These are phyloP conservation scores for Colletotrichum lini DNA, from an alignment of 2,329 filamentous ascomycete genomes.

Conservation along the genomic window DNA sequence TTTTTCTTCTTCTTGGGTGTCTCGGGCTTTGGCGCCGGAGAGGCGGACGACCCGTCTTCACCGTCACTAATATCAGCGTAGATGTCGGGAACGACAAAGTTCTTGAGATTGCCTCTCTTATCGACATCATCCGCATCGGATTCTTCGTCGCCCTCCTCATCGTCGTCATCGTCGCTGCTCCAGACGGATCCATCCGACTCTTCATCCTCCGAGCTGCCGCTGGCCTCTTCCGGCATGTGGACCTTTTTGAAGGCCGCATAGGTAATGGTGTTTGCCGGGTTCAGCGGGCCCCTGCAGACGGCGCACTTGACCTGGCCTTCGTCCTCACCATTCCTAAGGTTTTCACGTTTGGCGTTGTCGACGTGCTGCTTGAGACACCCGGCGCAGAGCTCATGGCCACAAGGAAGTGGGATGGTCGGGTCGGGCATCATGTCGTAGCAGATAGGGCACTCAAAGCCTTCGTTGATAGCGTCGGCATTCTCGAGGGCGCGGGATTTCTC, in stretches of 20 bases:
- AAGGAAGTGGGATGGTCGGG: conserved; percentile 84
- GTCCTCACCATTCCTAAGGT: conserved; percentile 73
- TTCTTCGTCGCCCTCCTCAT: conserved; percentile 50
- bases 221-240: conserved; percentile 71
- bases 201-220: conserved; percentile 47
- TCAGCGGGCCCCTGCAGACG: conserved; percentile 78
- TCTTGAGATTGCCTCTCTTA: conserved; percentile 60
- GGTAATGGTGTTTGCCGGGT: conserved; percentile 80
- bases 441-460: conserved; percentile 82
- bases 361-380: conserved; percentile 82
- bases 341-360: conserved; percentile 69
- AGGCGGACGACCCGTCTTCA: conserved; percentile 47
- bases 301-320: conserved; percentile 76
- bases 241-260: conserved; percentile 81
- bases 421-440: conserved; percentile 84
- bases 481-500: conserved; percentile 44
- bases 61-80: conserved; percentile 50
- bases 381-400: conserved; percentile 84
- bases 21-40: conserved; percentile 32
- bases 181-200: conserved; percentile 54
- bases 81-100: conserved; percentile 68
- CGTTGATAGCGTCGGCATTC: conserved; percentile 52
- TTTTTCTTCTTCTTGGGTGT: background rate
- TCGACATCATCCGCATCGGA: conserved; percentile 47
- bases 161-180: conserved; percentile 51